Base-by-base conservation (phyloP, 768 basidiomycete genomes). In the Lentinula detonsa region DNA sequence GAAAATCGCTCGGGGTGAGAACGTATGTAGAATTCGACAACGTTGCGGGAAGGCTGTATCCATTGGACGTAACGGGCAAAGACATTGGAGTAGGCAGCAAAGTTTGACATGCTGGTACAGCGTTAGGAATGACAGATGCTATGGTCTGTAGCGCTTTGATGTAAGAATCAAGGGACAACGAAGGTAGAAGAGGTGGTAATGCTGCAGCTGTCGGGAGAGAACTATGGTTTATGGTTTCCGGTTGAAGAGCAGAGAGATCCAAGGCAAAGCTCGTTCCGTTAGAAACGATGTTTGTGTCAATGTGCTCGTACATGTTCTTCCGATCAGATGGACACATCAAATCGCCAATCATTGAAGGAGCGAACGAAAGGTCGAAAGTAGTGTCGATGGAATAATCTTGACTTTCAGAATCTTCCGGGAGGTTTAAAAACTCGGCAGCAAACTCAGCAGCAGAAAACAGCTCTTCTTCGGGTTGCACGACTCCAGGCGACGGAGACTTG, bases 371-470 rank as follows among this genome's bases (percentile, higher is more conserved):
- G 11, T 56, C 55, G 10, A 28, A 28, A 13, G 39, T 15, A 11
- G 23, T 21, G 28, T 56, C 55, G 18, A 43, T 11, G 5, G 55
- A 31, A 15, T 16, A 35, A 5, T 43, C 40, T 43, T 21, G 18
- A n/a, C 21, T 23, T 11, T 56, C 55, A 15, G 33, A 8, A 28
- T 56, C 55, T 43, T 37, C 37, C 8, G 55, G 39, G 23, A 56
- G 37, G 13, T 56, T 56, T 39, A 56, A 40, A 40, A 56, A 56
- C 23, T 56, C 23, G n/a, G 55, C 55, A 43, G 55, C 55, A 16
- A 56, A 40, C 40, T 56, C 55, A 15, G 37, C 40, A 33, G 55
- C 39, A 23, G 55, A 51, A 18, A 51, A 51, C 34, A 28, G 13
- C 13, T 56, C 55, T 42, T 56, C 55, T 16, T 37, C 39, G 28